Base-by-base conservation (phyloP, 345 rosid species). In the Angophora floribunda region DNA sequence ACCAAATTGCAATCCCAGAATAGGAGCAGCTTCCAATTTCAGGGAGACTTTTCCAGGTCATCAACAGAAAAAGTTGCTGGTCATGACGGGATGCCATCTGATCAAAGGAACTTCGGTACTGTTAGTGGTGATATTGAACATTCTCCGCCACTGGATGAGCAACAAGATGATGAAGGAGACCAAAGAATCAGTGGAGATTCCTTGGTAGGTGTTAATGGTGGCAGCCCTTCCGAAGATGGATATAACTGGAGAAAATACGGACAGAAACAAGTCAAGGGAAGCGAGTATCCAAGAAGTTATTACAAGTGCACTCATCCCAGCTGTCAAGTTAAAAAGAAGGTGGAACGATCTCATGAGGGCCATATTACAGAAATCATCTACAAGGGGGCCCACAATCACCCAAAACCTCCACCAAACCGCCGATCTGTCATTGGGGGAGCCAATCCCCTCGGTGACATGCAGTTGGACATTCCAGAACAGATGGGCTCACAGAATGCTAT, bases 211-310 rank as follows among this genome's bases (percentile, higher is more conserved):
- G 91, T 89, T 86, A 92, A 92, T 44, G 92, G 90, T 85, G 95
- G 93, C 49, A 75, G 84, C 7, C 97, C 96, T 45, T 95, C 98
- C 16, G 98, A 98, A 55, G 99, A 98, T 91, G 99, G 98, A 89
- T 97, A 93, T 87, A 97, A 97, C 90, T 97, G 99, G 99, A 93
- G 99, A 91, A 98, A 98, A 89, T 98, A 98, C 47, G 99, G 99
- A 57, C 99, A 98, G 88, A 98, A 98, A 92, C 94, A 96, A 88
- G 99, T 98, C 1, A 98, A 97, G 90, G 99, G 99, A 53, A 96
- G 99, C 30, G 99, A 97, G 90, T 97, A 96, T 91, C 99, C 99
- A 2, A 93, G 99, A 79, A 98, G 99, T 92, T 98, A 98, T 91
- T 98, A 97, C 96, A 98, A 97, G 89, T 98, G 99, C 91, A 97